These are phyloP conservation scores for Kitagawia praeruptora DNA, from an alignment of 129 eudicot genomes.

Conservation along the genomic window DNA sequence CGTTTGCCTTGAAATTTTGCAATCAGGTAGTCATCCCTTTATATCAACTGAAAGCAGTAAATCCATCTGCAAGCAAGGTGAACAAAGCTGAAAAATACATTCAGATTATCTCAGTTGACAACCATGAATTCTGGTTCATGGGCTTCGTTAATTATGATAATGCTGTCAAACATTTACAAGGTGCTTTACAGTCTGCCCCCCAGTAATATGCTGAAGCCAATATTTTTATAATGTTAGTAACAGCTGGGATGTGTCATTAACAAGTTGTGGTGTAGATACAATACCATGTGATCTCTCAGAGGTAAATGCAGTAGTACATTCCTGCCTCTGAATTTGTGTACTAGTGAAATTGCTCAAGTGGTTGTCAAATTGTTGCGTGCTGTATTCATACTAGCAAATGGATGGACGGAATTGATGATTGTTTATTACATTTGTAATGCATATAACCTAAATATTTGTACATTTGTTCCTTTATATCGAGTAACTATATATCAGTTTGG, in stretches of 20 bases:
- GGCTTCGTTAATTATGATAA: slow-evolving; percentile 76
- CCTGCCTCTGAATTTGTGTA: not conserved
- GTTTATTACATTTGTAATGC: not conserved
- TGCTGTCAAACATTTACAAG: slow-evolving; percentile 69
- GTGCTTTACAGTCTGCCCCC: slow-evolving; percentile 40
- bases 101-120: slow-evolving; percentile 75
- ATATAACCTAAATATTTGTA: not conserved
- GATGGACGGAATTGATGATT: not conserved
- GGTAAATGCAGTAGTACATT: not conserved
- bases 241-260: slow-evolving; percentile 4
- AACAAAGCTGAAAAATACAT: slow-evolving; percentile 79
- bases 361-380: not conserved
- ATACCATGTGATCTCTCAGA: not conserved
- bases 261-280: slow-evolving; percentile 7
- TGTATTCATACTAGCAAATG: not conserved
- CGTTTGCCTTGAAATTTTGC: not conserved
- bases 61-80: slow-evolving; percentile 63
- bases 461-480: not conserved
- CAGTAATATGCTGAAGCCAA: slow-evolving; percentile 17
- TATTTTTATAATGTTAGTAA: not conserved
- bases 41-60: slow-evolving; percentile 82
- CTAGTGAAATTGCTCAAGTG: not conserved
- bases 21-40: slow-evolving; percentile 63
- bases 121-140: slow-evolving; percentile 96
- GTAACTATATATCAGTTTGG: not conserved